A percentile compares a stretch with the other conserved stretches of the same genome.
phyloP scores from a whole-genome alignment of 2,329 filamentous ascomycete species.

The Tolypocladium tundrense region DNA sequence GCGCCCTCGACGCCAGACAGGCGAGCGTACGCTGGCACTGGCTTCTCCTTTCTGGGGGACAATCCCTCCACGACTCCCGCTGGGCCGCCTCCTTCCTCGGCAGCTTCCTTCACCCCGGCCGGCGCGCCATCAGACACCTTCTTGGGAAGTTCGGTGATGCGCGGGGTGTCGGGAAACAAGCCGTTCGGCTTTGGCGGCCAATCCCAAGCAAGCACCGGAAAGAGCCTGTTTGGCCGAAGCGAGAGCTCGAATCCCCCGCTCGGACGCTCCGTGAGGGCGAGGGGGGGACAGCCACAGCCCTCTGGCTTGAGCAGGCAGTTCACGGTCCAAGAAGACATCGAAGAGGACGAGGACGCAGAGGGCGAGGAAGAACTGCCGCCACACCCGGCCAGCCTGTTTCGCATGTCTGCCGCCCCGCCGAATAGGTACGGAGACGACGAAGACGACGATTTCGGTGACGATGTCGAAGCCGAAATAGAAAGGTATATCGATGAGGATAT shows the following conservation, averaged over 20 bases:
- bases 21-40: conserved; percentile 20
- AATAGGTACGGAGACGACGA: conserved; percentile 9
- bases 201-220: conserved; percentile 16
- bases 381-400: conserved; percentile 21
- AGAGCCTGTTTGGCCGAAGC: conserved; percentile 26
- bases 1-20: conserved; percentile 41
- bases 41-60: conserved; percentile 29
- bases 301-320: conserved; percentile 40
- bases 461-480: conserved; percentile 25
- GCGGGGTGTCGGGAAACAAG: conserved; percentile 27
- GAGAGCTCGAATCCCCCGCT: conserved; percentile 32
- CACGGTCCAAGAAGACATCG: conserved; percentile 19
- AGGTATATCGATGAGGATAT: conserved; percentile 25
- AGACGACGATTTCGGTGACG: conserved; percentile 17
- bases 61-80: conserved; percentile 43
- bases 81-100: conserved; percentile 40
- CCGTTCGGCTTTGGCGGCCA: conserved; percentile 27
- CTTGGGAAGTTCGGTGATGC: conserved; percentile 44
- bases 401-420: conserved; percentile 10
- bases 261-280: conserved; percentile 35
- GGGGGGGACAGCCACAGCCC: conserved; percentile 34
- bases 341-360: conserved; percentile 21
- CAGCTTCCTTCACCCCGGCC: conserved; percentile 43
- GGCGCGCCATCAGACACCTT: conserved; percentile 46
- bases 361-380: conserved; percentile 23